phyloP scores from a whole-genome alignment of 495 filamentous ascomycete species.

The Pyrenula massariospora region DNA sequence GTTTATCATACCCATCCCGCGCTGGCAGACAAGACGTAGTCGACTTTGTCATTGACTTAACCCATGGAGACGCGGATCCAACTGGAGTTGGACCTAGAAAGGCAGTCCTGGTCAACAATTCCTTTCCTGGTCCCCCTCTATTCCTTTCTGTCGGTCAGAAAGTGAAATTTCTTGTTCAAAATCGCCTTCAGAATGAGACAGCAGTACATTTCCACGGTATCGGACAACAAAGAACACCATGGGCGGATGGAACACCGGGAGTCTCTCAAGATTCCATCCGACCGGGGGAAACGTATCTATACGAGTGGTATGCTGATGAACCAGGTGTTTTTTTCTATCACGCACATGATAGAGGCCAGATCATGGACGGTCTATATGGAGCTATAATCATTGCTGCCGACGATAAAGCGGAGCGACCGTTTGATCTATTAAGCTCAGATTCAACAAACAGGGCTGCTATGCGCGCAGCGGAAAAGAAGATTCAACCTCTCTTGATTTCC shows the following conservation, averaged over 20 bases:
- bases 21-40: not conserved
- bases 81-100: constrained; percentile 21
- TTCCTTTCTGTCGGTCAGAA: constrained; percentile 48
- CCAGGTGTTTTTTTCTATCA: constrained; percentile 34
- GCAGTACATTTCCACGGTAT: constrained; percentile 44
- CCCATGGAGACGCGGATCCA: constrained; percentile 18
- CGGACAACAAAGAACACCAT: constrained; percentile 27
- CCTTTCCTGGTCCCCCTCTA: constrained; percentile 46
- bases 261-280: constrained; percentile 31
- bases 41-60: constrained; percentile 9
- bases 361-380: constrained; percentile 43
- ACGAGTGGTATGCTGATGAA: constrained; percentile 25
- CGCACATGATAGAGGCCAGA: constrained; percentile 30
- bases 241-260: constrained; percentile 40
- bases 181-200: constrained; percentile 39
- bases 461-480: constrained; percentile 26
- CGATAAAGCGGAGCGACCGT: constrained; percentile 25
- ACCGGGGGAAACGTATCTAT: constrained; percentile 28
- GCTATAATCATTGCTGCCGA: constrained; percentile 31
- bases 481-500: constrained; percentile 35
- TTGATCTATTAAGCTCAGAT: constrained; percentile 30
- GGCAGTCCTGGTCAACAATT: constrained; percentile 48
- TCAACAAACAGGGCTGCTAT: constrained; percentile 27
- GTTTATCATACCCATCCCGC: not conserved
- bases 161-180: constrained; percentile 47